Evolutionary conservation across 306 rosid species (phyloP).

Genomic region (Phaseolus lunatus): DNA sequence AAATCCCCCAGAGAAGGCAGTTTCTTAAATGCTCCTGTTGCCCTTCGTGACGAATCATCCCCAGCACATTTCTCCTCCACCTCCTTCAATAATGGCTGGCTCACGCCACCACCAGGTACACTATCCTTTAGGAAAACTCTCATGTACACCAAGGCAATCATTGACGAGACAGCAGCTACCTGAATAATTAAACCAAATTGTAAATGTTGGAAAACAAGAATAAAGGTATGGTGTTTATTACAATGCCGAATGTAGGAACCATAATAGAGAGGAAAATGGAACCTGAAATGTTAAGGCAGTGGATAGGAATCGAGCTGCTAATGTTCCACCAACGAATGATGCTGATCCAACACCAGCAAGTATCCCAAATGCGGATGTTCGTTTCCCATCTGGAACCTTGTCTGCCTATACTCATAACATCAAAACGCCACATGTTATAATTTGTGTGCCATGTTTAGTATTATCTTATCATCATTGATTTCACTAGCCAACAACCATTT

Average conservation of each 20-base stretch:
- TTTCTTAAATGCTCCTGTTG: constrained; percentile 52
- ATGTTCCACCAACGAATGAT: constrained; percentile 72
- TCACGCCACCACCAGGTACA: constrained; percentile 48
- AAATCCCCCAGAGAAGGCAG: constrained; percentile 60
- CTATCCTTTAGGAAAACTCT: constrained; percentile 84
- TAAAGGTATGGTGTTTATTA: too few species aligned
- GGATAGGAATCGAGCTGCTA: constrained; percentile 80
- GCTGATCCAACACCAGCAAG: constrained; percentile 75
- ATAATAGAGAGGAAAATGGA: not conserved
- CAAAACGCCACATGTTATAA: not conserved
- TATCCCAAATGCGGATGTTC: constrained; percentile 78
- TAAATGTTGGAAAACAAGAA: not conserved
- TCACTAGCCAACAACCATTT: not conserved
- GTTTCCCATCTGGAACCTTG: constrained; percentile 53
- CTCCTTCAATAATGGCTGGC: constrained; percentile 69
- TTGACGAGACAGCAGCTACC: constrained; percentile 72
- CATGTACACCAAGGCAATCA: constrained; percentile 73
- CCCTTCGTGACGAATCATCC: constrained; percentile 39
- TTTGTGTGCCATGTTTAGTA: not conserved
- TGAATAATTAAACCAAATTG: constrained; percentile 37
- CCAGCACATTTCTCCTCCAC: constrained; percentile 22
- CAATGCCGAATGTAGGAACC: not conserved
- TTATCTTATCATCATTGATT: not conserved
- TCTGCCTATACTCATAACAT: constrained; percentile 65
- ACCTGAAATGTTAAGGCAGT: constrained; percentile 75